Base-by-base conservation (phyloP, 768 basidiomycete species). In the Mycena maculata region DNA sequence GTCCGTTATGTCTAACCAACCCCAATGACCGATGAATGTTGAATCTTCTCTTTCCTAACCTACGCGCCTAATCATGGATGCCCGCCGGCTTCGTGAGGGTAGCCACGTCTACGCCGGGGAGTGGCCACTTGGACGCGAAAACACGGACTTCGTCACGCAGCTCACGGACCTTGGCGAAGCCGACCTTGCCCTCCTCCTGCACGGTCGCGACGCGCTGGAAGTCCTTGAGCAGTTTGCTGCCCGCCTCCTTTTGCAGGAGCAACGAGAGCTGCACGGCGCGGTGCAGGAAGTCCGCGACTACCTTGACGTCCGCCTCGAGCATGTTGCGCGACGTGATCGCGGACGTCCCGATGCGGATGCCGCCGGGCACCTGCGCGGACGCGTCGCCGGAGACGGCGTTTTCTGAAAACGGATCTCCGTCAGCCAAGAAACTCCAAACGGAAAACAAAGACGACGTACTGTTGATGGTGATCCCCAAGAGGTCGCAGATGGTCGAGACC, bases 321-420 rank as follows among this genome's bases (percentile, higher is more conserved):
- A 99, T 95, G 81, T 96, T 85, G 72, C 97, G 94, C 54, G 96
- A 98, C 5, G 98, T 99, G 39, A 99, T 80, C 13, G 97, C 95
- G 25, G 96, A 90, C 36, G 95, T 95, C 66, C 98, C 98, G 71
- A 99, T 88, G 70, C 98, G 95, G 76, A 99, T 96, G 71, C 98
- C 98, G 72, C 97, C 98, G 49, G 97, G 97, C 1, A 92, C 93
- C 78, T 95, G 94, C 0, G 97, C 98, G 55, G 95, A 97, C 44
- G 92, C 91, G 79, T 98, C 97, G 72, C 96, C 97, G 31, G 95
- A 96, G 52, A 99, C 97, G 50, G 96, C 95, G 80, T 99, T 99
- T 83, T 98, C 93, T 93, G 73, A 16, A 50, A 23, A 12, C 38
- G n/a, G n/a, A n/a, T n/a, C n/a, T 25, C 31, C 9, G 50, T 65